A percentile compares a stretch with the other conserved stretches of the same genome.
Conservation (phyloP, 1,139 yeast genomes). For the Schwanniomyces etchellsii region DNA sequence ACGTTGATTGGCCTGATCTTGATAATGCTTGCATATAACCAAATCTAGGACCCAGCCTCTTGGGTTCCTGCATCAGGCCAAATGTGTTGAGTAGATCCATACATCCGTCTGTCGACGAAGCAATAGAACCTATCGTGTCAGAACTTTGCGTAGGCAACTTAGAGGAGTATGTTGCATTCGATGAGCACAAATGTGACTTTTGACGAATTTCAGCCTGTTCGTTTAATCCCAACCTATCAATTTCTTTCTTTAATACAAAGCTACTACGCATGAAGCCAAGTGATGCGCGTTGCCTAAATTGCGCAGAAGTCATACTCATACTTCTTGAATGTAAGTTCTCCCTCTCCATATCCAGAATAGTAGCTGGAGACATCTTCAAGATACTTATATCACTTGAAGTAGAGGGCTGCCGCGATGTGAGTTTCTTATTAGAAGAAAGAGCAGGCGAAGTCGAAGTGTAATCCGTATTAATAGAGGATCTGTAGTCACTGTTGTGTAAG, state of each 20-base stretch:
- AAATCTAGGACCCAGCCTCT: too few species aligned
- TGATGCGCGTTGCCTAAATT: constrained; percentile 22
- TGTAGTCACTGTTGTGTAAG: constrained; percentile 35
- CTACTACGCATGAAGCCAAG: constrained; percentile 38
- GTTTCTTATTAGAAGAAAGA: constrained; percentile 5
- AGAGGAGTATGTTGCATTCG: too few species aligned
- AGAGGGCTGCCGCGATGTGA: constrained; percentile 7
- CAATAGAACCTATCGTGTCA: constrained; percentile 8
- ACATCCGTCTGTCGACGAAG: constrained; percentile 7
- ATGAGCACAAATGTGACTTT: too few species aligned
- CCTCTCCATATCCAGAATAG: neutral
- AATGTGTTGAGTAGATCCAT: constrained; percentile 14
- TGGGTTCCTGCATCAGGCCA: too few species aligned
- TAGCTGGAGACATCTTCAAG: constrained; percentile 10
- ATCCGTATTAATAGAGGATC: constrained; percentile 19
- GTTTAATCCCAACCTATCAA: constrained; percentile 15
- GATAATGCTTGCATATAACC: too few species aligned
- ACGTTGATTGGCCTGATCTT: too few species aligned
- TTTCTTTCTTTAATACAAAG: constrained; percentile 31
- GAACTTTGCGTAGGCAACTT: neutral
- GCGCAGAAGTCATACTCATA: constrained; percentile 8
- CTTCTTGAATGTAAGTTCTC: constrained; percentile 6
- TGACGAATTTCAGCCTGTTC: neutral
- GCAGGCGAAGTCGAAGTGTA: constrained; percentile 10
- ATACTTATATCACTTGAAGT: constrained; percentile 12